phyloP scores from a whole-genome alignment of 2,329 filamentous ascomycete species.

The Epichloe sylvatica region DNA sequence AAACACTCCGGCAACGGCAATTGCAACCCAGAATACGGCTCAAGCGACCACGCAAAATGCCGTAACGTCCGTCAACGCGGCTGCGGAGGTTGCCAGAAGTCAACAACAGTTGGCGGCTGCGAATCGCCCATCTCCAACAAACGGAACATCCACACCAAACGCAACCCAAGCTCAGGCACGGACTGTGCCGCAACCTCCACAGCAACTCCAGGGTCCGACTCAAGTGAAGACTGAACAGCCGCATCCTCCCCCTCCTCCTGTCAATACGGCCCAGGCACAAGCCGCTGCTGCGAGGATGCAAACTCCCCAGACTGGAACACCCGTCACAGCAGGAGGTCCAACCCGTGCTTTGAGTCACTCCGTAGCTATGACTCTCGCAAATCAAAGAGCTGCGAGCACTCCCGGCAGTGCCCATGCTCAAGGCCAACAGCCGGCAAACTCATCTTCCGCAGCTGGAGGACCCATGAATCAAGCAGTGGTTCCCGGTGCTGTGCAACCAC shows the following conservation, averaged over 20 bases:
- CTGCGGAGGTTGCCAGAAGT: slow-evolving; percentile 32
- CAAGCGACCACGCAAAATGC: slow-evolving; percentile 18
- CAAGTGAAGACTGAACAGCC: slow-evolving; percentile 19
- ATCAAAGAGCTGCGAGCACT: slow-evolving; percentile 25
- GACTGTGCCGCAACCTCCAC: slow-evolving; percentile 14
- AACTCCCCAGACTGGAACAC: slow-evolving; percentile 33
- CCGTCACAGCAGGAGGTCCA: slow-evolving; percentile 23
- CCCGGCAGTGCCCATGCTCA: slow-evolving; percentile 19
- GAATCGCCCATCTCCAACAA: slow-evolving; percentile 17
- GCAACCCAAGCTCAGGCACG: slow-evolving; percentile 15
- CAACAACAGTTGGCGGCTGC: slow-evolving; percentile 21
- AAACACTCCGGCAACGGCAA: slow-evolving; percentile 11
- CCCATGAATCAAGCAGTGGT: slow-evolving; percentile 21
- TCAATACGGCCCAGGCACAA: slow-evolving; percentile 31
- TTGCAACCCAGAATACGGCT: slow-evolving; percentile 13
- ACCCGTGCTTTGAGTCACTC: slow-evolving; percentile 34
- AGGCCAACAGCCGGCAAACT: slow-evolving; percentile 16
- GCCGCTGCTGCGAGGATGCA: slow-evolving; percentile 32
- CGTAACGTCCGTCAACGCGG: slow-evolving; percentile 28
- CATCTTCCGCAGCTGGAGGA: slow-evolving; percentile 12
- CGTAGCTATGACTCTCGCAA: slow-evolving; percentile 35
- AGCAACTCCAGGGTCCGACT: slow-evolving; percentile 13
- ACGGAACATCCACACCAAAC: slow-evolving; percentile 12
- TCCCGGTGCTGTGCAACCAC: slow-evolving; percentile 16
- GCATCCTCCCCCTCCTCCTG: slow-evolving; percentile 27